Evolutionary conservation across 768 basidiomycete species (phyloP), one percentile per base, ranked within the genome.

Genomic region (Galerina marginata): DNA sequence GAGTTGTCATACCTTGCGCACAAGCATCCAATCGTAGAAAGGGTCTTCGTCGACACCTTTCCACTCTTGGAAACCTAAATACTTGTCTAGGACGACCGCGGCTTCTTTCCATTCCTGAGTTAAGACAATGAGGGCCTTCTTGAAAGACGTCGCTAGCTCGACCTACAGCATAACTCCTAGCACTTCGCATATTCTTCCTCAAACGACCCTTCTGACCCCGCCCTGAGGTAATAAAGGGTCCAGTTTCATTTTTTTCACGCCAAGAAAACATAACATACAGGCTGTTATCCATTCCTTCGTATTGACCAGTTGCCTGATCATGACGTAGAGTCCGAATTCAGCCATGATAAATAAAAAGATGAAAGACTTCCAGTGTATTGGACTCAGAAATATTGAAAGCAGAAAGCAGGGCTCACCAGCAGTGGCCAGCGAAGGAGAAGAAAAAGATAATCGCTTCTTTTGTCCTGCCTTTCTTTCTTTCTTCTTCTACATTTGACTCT

Each of bases 231-330:
- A 79, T 65, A n/a, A 11, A 23, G 7, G 14, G 33, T 4, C 9
- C 3, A 50, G 43, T 48, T 37, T 25, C 37, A 40, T 39, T 16
- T 16, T 25, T 2, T 11, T 43, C 58, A n/a, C 12, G 6, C 11
- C 20, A 20, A 20, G 20, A 20, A 20, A 20, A 20, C 20, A 20
- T 20, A 20, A 63, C 79, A 52, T 70, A 95, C 95, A 98, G 48
- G 94, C 94, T 25, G 90, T 86, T 45, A 96, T 71, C 86, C 89
- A 98, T 75, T 99, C 96, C 71, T 97, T 93, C 4, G 92, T 83
- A 69, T 98, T 98, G 44, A 99, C 97, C 15, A 96, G 69, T 72
- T 99, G 96, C 14, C 96, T 82, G 48, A 95, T 92, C 38, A 93
- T 64, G 40, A 99, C 85, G 67, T 99, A 99, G 26, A 91, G 72